These are phyloP conservation scores for Carex cristatella DNA, from an alignment of 176 grass and related monocot genomes.

Conservation along the genomic window DNA sequence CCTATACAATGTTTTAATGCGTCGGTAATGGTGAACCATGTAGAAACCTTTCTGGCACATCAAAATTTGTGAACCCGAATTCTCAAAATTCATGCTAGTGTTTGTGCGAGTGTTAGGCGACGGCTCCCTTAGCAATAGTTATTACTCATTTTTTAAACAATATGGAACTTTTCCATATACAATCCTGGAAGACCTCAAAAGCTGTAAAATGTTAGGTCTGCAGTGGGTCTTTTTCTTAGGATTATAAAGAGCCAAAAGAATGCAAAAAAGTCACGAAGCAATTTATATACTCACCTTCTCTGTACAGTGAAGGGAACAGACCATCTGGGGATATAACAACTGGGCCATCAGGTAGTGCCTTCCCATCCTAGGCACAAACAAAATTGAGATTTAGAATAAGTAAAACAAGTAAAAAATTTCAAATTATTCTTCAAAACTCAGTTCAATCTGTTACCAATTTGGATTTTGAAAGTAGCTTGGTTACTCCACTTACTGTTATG, in stretches of 20 bases:
- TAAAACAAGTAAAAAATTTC: neutral
- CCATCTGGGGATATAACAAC: conserved; percentile 99
- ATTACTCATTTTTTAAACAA: neutral
- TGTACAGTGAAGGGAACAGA: conserved; percentile 91
- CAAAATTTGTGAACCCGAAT: too few relatives aligned
- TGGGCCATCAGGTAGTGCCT: conserved; percentile 85
- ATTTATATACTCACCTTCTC: conserved; percentile 67
- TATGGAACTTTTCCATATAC: neutral
- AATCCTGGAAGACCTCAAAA: neutral
- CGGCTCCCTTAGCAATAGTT: too few relatives aligned
- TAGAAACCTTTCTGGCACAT: too few relatives aligned
- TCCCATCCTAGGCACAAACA: conserved; percentile 68
- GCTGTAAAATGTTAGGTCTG: neutral
- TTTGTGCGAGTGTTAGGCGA: too few relatives aligned
- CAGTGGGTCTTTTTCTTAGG: neutral
- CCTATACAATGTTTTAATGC: too few relatives aligned
- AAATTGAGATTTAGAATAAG: neutral
- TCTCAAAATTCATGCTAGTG: too few relatives aligned
- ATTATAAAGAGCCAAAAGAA: neutral
- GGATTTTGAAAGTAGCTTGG: neutral
- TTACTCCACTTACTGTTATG: neutral
- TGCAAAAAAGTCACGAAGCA: neutral
- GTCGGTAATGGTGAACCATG: too few relatives aligned
- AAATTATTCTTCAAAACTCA: neutral
- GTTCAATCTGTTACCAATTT: neutral